These are phyloP conservation scores for Skeletonema marinoi DNA, from an alignment of 108 stramenopile genomes.

Conservation along the genomic window DNA sequence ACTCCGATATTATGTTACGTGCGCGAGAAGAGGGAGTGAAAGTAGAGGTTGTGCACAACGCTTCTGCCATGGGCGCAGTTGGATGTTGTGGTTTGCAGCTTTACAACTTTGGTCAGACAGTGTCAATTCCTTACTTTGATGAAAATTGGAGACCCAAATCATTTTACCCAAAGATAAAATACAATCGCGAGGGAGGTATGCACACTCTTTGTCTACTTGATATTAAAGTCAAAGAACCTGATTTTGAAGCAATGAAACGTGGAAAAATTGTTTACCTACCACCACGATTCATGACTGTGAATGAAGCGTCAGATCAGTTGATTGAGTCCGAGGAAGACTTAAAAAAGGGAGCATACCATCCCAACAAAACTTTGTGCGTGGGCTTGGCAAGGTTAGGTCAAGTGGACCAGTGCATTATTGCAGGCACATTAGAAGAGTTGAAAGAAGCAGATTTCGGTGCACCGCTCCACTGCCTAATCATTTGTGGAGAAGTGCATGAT, in stretches of 20 bases:
- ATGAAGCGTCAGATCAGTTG: constrained; percentile 89
- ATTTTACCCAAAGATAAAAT: constrained; percentile 95
- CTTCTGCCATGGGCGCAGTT: constrained; percentile 98
- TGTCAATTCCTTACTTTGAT: constrained; percentile 97
- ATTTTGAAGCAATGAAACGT: constrained; percentile 94
- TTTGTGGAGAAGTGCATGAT: constrained; percentile 94
- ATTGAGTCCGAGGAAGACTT: constrained; percentile 84
- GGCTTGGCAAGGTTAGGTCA: constrained; percentile 96
- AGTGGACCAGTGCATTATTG: constrained; percentile 87
- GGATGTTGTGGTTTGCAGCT: constrained; percentile 97
- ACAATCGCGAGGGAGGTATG: constrained; percentile 96
- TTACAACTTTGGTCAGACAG: constrained; percentile 98
- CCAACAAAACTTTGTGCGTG: constrained; percentile 78
- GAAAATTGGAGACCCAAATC: constrained; percentile 94
- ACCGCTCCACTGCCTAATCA: constrained; percentile 94
- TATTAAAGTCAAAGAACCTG: constrained; percentile 98
- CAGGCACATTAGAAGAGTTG: constrained; percentile 92
- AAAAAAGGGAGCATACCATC: constrained; percentile 68
- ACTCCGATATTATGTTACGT: constrained; percentile 94
- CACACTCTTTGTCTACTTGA: constrained; percentile 98
- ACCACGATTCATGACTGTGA: constrained; percentile 98
- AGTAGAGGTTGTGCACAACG: constrained; percentile 98
- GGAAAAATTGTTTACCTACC: constrained; percentile 91
- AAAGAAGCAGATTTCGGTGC: constrained; percentile 88
- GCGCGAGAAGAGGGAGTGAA: constrained; percentile 72